Percentiles rank a stretch among this genome's conserved stretches.
These are phyloP conservation scores for Avena sativa DNA, from an alignment of 176 grass and related monocot species.

Conservation along the genomic window DNA sequence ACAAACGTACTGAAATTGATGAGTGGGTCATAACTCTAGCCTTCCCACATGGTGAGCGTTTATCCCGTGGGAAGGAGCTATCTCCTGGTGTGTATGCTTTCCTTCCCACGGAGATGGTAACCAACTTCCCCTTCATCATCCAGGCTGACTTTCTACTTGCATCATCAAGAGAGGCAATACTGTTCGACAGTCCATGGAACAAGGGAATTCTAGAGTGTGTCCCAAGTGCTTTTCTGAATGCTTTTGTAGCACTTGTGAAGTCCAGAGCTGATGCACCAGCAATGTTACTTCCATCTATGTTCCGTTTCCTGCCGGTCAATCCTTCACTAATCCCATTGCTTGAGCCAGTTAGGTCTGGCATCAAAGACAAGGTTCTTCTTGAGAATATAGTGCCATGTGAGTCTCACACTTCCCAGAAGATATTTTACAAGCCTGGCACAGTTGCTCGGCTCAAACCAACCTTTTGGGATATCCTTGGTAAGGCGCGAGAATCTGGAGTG, in stretches of 20 bases:
- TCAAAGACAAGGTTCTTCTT: conserved; percentile 55
- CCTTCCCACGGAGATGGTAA: conserved; percentile 81
- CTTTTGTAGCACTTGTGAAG: conserved; percentile 61
- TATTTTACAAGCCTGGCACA: conserved; percentile 65
- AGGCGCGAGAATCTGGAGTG: conserved; percentile 43
- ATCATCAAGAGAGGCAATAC: conserved; percentile 70
- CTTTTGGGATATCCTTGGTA: conserved; percentile 42
- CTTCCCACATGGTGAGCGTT: conserved; percentile 52
- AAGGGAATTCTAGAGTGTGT: conserved; percentile 77
- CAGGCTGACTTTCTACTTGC: conserved; percentile 80
- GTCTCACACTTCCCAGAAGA: conserved; percentile 55
- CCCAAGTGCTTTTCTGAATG: conserved; percentile 69
- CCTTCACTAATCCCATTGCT: conserved; percentile 48
- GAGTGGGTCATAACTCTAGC: conserved; percentile 80
- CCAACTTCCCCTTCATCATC: conserved; percentile 75
- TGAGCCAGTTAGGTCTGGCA: conserved; percentile 55
- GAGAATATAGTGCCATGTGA: conserved; percentile 74
- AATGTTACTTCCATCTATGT: conserved; percentile 47
- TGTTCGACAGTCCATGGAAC: conserved; percentile 72
- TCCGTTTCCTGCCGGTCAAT: conserved; percentile 59
- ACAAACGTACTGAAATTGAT: conserved; percentile 65
- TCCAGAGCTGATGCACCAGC: conserved; percentile 40
- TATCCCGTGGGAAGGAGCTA: conserved; percentile 45
- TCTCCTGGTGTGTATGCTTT: conserved; percentile 67
- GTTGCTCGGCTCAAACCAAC: conserved; percentile 48